Conservation (phyloP, 225 moss, liverwort and hornwort species). For the Pseudisothecium myosuroides region DNA sequence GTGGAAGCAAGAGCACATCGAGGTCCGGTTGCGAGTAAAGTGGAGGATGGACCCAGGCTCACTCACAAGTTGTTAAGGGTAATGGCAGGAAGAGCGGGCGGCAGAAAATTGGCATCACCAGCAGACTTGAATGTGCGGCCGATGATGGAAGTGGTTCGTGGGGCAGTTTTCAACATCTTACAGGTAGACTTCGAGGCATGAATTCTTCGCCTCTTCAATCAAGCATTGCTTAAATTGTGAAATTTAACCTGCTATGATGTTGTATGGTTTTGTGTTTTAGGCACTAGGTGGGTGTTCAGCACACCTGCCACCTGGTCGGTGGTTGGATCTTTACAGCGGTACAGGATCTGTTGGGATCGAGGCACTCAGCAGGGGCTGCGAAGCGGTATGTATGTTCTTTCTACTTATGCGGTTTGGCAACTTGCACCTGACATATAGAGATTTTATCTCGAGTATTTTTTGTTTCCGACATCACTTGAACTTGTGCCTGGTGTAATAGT, state of each 20-base stretch:
- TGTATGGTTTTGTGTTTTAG: conserved; percentile 7
- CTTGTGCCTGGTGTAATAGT: not conserved
- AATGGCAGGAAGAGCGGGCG: conserved; percentile 79
- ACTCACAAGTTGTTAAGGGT: conserved; percentile 91
- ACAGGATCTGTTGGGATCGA: conserved; percentile 97
- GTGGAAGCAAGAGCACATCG: conserved; percentile 13
- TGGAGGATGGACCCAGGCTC: conserved; percentile 47
- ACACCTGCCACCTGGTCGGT: conserved; percentile 62
- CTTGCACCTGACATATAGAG: not conserved
- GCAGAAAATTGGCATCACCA: conserved; percentile 78
- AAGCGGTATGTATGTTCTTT: conserved; percentile 20
- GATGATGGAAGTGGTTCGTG: conserved; percentile 99
- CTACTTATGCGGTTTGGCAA: not conserved
- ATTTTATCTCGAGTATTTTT: not conserved
- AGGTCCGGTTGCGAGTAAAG: not conserved
- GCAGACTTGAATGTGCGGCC: conserved; percentile 82
- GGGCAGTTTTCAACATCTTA: conserved; percentile 83
- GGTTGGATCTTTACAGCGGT: conserved; percentile 96
- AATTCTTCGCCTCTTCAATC: not conserved
- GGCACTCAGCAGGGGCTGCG: conserved; percentile 88
- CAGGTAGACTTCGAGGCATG: conserved; percentile 21
- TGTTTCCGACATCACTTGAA: not conserved
- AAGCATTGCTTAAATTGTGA: not conserved
- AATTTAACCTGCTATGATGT: not conserved
- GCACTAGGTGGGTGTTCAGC: conserved; percentile 62